These are phyloP conservation scores for Pseudonectria buxi DNA, from an alignment of 2,329 filamentous ascomycete species.

Conservation along the genomic window DNA sequence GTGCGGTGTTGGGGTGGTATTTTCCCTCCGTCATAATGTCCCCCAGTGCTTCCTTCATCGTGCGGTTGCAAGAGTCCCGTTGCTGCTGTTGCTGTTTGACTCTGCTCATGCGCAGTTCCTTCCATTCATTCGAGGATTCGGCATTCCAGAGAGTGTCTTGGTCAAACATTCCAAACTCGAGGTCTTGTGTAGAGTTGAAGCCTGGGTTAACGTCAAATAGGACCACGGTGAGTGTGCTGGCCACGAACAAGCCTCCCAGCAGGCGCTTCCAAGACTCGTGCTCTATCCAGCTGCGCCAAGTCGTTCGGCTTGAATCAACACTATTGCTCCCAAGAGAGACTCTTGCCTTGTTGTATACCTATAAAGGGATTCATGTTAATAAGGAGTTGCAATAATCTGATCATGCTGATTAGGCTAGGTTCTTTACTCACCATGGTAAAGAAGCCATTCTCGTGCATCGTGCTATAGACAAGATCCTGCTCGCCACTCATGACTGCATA, in stretches of 20 bases:
- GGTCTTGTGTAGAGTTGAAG: constrained; percentile 7
- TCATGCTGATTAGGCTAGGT: too few relatives aligned
- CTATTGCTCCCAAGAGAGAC: not conserved
- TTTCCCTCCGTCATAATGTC: constrained; percentile 3
- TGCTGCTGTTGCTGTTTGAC: not conserved
- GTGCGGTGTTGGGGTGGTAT: not conserved
- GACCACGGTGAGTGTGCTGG: constrained; percentile 8
- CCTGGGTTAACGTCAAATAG: constrained; percentile 9
- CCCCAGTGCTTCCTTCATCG: constrained; percentile 3
- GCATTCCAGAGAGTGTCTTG: constrained; percentile 10
- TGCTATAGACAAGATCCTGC: not conserved
- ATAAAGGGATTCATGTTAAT: too few relatives aligned
- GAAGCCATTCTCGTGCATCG: constrained; percentile 7
- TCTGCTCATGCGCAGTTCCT: constrained; percentile 1
- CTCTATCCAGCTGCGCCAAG: constrained; percentile 7
- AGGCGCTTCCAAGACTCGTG: constrained; percentile 9
- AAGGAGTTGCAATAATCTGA: too few relatives aligned
- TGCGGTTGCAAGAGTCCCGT: not conserved
- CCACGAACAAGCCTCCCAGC: constrained; percentile 3
- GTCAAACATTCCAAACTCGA: constrained; percentile 6
- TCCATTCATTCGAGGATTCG: constrained; percentile 5
- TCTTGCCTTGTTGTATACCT: constrained; percentile 2
- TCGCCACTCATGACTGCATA: constrained; percentile 10
- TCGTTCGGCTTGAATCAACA: not conserved
- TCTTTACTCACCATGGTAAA: constrained; percentile 5